Percentiles rank a stretch among this genome's conserved stretches.
Evolutionary conservation across 768 basidiomycete species (phyloP).

Genomic region (Trametes maxima): DNA sequence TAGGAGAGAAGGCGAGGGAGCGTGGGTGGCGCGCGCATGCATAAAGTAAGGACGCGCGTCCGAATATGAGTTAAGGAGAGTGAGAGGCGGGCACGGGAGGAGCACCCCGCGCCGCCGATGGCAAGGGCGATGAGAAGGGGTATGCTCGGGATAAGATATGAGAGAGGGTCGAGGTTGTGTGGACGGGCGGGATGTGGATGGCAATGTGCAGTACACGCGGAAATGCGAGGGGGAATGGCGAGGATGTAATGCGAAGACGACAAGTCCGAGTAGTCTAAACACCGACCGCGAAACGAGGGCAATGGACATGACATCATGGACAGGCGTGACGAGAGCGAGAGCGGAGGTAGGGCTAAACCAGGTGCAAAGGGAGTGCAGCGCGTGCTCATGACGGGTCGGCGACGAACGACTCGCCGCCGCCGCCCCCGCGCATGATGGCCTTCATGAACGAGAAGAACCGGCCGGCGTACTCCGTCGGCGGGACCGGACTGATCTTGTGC

Average conservation of each 20-base stretch:
- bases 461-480: constrained; percentile 82
- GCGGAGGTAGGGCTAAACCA: not conserved
- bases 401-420: constrained; percentile 52
- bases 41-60: not conserved
- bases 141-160: constrained; percentile 10
- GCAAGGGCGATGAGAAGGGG: constrained; percentile 4
- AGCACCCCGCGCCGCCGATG: not conserved
- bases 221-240: not conserved
- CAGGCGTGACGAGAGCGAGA: not conserved
- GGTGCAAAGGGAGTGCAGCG: not conserved
- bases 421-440: constrained; percentile 83
- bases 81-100: constrained; percentile 15
- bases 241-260: not conserved
- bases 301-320: no score
- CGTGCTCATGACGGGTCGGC: constrained; percentile 1
- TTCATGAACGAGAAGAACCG: constrained; percentile 89
- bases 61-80: not conserved
- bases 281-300: not conserved
- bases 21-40: not conserved
- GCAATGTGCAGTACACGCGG: constrained; percentile 2
- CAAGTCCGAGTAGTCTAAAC: constrained; percentile 14
- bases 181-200: not conserved
- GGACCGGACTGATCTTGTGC: constrained; percentile 96
- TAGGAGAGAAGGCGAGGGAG: not conserved
- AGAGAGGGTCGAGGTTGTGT: not conserved